These are phyloP conservation scores for Lolium multiflorum DNA, from an alignment of 176 grass and related monocot genomes.

Conservation along the genomic window DNA sequence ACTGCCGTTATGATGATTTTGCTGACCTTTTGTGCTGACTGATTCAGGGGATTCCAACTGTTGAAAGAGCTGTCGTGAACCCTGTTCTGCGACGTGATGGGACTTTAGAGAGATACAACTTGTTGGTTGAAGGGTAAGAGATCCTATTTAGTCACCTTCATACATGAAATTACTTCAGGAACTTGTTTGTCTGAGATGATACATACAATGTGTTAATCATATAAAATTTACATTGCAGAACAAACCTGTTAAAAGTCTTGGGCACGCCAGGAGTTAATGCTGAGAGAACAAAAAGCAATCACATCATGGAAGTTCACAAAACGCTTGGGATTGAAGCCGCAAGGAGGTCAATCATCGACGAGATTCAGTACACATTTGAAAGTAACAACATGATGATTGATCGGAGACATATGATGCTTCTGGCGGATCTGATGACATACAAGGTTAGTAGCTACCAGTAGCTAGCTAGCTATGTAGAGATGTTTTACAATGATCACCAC, in stretches of 20 bases:
- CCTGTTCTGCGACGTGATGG: not conserved
- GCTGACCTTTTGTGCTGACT: constrained; percentile 35
- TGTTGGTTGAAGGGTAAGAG: constrained; percentile 87
- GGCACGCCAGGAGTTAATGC: constrained; percentile 81
- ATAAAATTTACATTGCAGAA: constrained; percentile 52
- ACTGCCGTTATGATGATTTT: not conserved
- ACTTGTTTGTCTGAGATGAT: constrained; percentile 7
- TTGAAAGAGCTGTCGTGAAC: constrained; percentile 77
- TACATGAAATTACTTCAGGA: not conserved
- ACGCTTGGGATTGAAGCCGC: constrained; percentile 95
- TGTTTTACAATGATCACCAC: constrained; percentile 12
- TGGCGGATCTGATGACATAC: constrained; percentile 97
- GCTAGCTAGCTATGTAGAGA: not conserved
- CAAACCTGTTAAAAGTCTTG: constrained; percentile 86
- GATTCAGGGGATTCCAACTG: constrained; percentile 87
- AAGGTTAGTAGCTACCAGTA: constrained; percentile 48
- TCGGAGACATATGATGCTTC: constrained; percentile 93
- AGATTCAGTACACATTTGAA: constrained; percentile 81
- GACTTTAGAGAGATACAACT: constrained; percentile 45
- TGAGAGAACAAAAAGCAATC: constrained; percentile 77
- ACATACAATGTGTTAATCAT: constrained; percentile 7
- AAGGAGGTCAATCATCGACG: constrained; percentile 76
- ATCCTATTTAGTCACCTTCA: constrained; percentile 31
- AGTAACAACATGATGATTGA: constrained; percentile 91
- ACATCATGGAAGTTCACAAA: constrained; percentile 77